Base-by-base conservation (phyloP, 805 yeast genomes). In the Dipodascus geniculatus region DNA sequence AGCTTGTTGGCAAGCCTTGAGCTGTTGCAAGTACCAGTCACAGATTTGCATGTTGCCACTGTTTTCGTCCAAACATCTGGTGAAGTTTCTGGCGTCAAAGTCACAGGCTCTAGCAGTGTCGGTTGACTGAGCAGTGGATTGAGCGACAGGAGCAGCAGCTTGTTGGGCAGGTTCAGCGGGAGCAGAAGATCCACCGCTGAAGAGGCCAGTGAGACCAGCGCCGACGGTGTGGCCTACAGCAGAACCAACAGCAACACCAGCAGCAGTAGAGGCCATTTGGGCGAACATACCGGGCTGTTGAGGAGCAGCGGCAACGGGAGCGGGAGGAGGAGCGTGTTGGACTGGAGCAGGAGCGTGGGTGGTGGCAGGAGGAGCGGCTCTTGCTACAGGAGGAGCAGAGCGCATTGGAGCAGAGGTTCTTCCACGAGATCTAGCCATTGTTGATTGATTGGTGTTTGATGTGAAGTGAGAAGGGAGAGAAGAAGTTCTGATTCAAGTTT, bases 211-310 rank as follows among this genome's bases (percentile, higher is more conserved):
- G 63, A 93, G 74, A 64, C 98, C 98, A 58, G 95, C 95, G 73
- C 97, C 97, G 55, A 91, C 61, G 44, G 97, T 88, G 77, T 93
- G 99, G 58, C 99, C 99, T 53, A 91, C 83, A 57, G 98, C 84
- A 52, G 96, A 87, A 64, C 99, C 99, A 54, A 93, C 97, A 53
- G 98, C 99, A 48, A 93, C 99, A 82, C 99, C 99, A 51, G 98
- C 99, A 54, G 99, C 99, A 50, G 99, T 93, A 50, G 95, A 77
- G 42, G 98, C 98, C 99, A 93, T 93, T 74, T 93, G 95, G 56
- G 91, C 86, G 65, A 91, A 90, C 68, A 91, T 64, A 64, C 98
- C 97, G 50, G 97, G 97, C 63, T 67, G 69, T 50, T 60, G 68
- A 54, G 63, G 70, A 47, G 65, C 78, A 23, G 60, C 75, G 50